Conservation (phyloP, 2,329 filamentous ascomycete species). For the Diaporthe batatas region DNA sequence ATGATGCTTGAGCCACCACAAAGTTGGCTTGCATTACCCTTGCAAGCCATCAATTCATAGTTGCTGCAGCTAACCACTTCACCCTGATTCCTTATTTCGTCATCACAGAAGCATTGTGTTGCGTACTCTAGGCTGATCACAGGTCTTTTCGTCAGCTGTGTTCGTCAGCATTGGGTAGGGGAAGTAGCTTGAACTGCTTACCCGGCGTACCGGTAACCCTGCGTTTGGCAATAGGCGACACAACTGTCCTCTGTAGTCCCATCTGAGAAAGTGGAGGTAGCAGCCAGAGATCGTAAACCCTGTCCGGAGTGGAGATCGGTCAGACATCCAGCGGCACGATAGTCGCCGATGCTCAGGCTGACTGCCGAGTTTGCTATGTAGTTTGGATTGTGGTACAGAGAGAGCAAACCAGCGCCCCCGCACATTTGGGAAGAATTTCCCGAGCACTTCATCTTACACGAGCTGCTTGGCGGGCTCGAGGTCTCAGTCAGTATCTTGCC, state of each 20-base stretch:
- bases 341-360: not conserved
- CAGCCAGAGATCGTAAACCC: constrained; percentile 16
- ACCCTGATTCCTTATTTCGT: not conserved
- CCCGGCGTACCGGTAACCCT: constrained; percentile 11
- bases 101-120: constrained; percentile 16
- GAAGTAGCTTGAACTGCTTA: not conserved
- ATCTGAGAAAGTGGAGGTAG: not conserved
- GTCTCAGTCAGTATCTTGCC: not conserved
- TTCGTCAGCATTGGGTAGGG: not conserved
- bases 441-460: constrained; percentile 43
- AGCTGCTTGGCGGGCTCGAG: constrained; percentile 24
- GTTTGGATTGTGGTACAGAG: constrained; percentile 39
- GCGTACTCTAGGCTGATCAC: constrained; percentile 1
- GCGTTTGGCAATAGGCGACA: constrained; percentile 2
- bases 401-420: constrained; percentile 42
- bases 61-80: constrained; percentile 10
- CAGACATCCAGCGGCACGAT: not conserved
- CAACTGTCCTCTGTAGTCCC: not conserved
- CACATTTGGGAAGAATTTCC: constrained; percentile 42
- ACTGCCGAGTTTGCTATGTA: constrained; percentile 26
- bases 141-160: not conserved
- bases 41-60: constrained; percentile 13
- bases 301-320: not conserved
- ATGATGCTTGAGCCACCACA: constrained; percentile 9
- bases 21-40: not conserved